Conservation (phyloP, 2,329 filamentous ascomycete genomes). For the Xylariaceae sp. region DNA sequence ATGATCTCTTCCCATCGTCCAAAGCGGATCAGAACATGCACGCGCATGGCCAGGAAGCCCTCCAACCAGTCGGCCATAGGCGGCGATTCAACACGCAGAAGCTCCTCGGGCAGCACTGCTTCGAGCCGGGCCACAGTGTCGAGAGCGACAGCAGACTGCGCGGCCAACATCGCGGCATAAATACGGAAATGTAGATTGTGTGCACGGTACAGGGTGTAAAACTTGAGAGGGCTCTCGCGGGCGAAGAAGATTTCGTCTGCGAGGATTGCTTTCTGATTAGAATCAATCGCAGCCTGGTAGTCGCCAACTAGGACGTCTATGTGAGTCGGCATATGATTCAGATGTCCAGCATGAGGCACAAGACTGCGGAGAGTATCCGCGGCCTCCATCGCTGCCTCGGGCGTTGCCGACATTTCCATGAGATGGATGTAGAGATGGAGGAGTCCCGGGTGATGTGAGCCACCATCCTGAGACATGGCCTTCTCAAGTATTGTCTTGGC, state of each 20-base stretch:
- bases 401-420: slow-evolving; percentile 69
- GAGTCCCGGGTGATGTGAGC: slow-evolving; percentile 60
- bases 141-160: slow-evolving; percentile 58
- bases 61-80: slow-evolving; percentile 80
- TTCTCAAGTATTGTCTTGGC: slow-evolving; percentile 55
- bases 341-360: slow-evolving; percentile 65
- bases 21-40: slow-evolving; percentile 70
- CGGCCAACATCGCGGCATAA: slow-evolving; percentile 75
- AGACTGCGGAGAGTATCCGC: slow-evolving; percentile 61
- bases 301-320: slow-evolving; percentile 70
- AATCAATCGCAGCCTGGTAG: slow-evolving; percentile 61
- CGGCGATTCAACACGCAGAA: slow-evolving; percentile 61
- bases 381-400: slow-evolving; percentile 57
- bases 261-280: slow-evolving; percentile 61
- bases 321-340: slow-evolving; percentile 75
- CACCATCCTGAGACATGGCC: slow-evolving; percentile 49
- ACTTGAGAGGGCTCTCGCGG: slow-evolving; percentile 58
- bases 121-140: slow-evolving; percentile 59
- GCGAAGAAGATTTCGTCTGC: slow-evolving; percentile 65
- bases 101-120: slow-evolving; percentile 55
- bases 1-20: slow-evolving; percentile 67
- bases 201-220: slow-evolving; percentile 72
- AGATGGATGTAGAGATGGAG: slow-evolving; percentile 74
- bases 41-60: slow-evolving; percentile 61
- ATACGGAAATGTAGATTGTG: slow-evolving; percentile 73